Conservation (phyloP, 139 green algal genomes). For the Closterium sp. region DNA sequence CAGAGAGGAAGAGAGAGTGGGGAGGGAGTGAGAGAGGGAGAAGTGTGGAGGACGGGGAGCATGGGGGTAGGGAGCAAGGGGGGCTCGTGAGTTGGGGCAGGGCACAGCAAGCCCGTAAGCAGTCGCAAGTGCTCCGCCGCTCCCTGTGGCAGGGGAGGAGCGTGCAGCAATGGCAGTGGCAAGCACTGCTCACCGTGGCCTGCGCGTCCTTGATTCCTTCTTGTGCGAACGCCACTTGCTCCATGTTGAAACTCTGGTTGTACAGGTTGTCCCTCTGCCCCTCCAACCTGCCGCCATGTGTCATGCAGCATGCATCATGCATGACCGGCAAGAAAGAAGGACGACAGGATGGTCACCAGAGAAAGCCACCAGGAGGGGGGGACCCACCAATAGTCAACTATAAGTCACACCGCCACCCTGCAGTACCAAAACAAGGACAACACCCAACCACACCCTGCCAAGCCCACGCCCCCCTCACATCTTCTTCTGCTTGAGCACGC, state of each 20-base stretch:
- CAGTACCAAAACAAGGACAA: too few species aligned
- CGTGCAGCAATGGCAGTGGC: background rate
- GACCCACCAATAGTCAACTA: too few species aligned
- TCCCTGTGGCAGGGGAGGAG: background rate
- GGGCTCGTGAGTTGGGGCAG: background rate
- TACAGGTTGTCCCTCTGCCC: slow-evolving; percentile 90
- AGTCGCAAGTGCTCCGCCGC: too few species aligned
- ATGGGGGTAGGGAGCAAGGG: background rate
- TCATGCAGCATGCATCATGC: background rate
- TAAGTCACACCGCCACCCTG: background rate
- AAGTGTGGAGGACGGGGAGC: background rate
- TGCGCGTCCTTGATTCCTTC: slow-evolving; percentile 43
- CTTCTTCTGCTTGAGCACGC: slow-evolving; percentile 93
- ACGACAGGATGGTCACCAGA: too few species aligned
- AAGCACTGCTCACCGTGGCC: slow-evolving; percentile 25
- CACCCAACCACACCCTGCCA: background rate
- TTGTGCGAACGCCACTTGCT: slow-evolving; percentile 72
- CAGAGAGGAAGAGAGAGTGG: background rate
- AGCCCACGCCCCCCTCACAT: slow-evolving; percentile 53
- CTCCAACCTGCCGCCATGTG: slow-evolving; percentile 70
- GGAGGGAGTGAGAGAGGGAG: background rate
- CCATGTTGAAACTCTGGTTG: slow-evolving; percentile 93
- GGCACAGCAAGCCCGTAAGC: background rate
- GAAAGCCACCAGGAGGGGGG: too few species aligned
- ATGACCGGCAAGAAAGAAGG: background rate